Evolutionary conservation across 495 filamentous ascomycete genomes (phyloP), one percentile per base, ranked within the genome.

Genomic region (Penicillium parvum): DNA sequence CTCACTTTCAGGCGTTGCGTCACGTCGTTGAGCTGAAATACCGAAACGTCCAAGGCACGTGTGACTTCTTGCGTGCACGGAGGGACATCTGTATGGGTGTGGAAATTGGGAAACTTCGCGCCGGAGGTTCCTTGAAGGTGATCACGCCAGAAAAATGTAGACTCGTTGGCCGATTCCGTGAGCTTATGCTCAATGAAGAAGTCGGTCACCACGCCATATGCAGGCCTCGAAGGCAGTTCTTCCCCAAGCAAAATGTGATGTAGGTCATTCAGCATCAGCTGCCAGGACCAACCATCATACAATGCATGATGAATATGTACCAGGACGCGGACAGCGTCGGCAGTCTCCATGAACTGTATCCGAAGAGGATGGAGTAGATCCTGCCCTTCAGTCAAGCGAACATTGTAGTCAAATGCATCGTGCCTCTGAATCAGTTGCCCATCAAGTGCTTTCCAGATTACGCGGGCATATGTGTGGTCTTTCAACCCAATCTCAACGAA

Each of bases 231-330:
- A 8, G 45, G 20, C 15, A 54, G 33, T 6, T 42, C 38, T 6
- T 53, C 38, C 22, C 40, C 37, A 3, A 38, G 37, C 37, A 77
- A 62, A 21, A 64, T 55, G 6, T 28, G 40, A 41, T 69, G 57
- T 2, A 94, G 68, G 52, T 91, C 85, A 3, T 69, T 64, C 15
- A 88, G 53, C 0, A 92, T 58, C 22, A 88, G 60, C 39, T 91
- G 86, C 53, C 86, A 73, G 4, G 84, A 86, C 88, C 88, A 94
- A 5, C 86, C 88, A 53, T 94, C 88, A 50, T 92, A 92, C 0
- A 90, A 55, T 0, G 83, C 78, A 63, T 94, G 88, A 47, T 90
- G 88, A 4, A 91, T 72, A 23, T 67, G 66, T 8, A 72, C 45
- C 5, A 68, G 35, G 5, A 59, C 26, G 73, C 73, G 59, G 2